These are phyloP conservation scores for Fusarium sp. DNA, from an alignment of 2,329 filamentous ascomycete genomes.

Conservation along the genomic window DNA sequence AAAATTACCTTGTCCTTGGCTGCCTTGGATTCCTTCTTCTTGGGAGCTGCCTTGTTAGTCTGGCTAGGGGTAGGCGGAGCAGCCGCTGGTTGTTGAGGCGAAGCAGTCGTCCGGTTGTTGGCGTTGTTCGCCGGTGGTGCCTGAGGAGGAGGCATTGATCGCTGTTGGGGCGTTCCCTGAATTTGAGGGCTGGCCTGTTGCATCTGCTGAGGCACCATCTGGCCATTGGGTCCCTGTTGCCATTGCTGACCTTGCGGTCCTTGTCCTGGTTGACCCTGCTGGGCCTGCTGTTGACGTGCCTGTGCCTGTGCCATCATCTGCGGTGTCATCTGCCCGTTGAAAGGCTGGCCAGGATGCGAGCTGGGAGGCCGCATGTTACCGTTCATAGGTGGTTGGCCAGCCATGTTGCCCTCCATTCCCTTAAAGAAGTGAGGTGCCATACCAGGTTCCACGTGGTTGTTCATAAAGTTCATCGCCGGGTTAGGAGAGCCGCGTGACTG, in stretches of 20 bases:
- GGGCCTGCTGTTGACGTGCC: slow-evolving; percentile 48
- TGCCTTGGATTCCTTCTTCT: slow-evolving; percentile 79
- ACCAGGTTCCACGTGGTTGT: slow-evolving; percentile 71
- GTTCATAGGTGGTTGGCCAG: slow-evolving; percentile 65
- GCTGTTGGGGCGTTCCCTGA: slow-evolving; percentile 79
- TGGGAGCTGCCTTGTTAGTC: slow-evolving; percentile 77
- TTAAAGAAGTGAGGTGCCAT: slow-evolving; percentile 72
- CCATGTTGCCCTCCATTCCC: slow-evolving; percentile 62
- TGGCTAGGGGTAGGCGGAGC: slow-evolving; percentile 84
- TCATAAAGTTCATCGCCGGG: slow-evolving; percentile 72
- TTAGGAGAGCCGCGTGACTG: slow-evolving; percentile 76
- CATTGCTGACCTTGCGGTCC: slow-evolving; percentile 53
- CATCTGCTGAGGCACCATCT: slow-evolving; percentile 56
- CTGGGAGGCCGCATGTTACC: slow-evolving; percentile 75
- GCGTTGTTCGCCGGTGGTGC: slow-evolving; percentile 66
- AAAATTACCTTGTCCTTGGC: slow-evolving; percentile 75
- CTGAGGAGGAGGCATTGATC: slow-evolving; percentile 76
- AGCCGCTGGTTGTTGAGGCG: slow-evolving; percentile 72
- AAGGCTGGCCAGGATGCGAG: slow-evolving; percentile 72
- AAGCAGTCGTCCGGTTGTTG: slow-evolving; percentile 68
- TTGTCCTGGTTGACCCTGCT: slow-evolving; percentile 52
- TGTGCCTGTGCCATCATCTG: slow-evolving; percentile 69
- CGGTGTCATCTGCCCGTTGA: slow-evolving; percentile 69
- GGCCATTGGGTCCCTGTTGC: slow-evolving; percentile 57
- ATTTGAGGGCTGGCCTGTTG: slow-evolving; percentile 59